phyloP scores from a whole-genome alignment of 1,284 basidiomycete genomes.

The Coniferiporia weirii region DNA sequence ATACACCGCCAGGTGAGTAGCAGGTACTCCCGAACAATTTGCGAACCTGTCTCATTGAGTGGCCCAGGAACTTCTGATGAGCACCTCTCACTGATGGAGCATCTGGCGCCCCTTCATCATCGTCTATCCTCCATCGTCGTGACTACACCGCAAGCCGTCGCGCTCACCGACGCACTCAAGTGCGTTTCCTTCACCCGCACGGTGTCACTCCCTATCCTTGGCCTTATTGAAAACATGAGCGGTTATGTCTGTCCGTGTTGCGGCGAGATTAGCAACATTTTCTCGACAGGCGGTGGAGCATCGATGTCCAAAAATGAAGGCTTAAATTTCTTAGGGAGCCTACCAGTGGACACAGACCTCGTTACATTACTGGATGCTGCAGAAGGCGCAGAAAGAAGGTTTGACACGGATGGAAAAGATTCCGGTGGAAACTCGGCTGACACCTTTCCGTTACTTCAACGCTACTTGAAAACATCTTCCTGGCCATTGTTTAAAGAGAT shows the following conservation, averaged over 20 bases:
- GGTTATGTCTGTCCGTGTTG: conserved; percentile 97
- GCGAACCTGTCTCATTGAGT: neutral
- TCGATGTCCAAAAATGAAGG: conserved; percentile 76
- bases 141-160: conserved; percentile 96
- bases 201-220: conserved; percentile 84
- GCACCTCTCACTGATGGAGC: conserved; percentile 92
- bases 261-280: conserved; percentile 90
- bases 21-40: neutral
- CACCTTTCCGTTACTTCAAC: conserved; percentile 42
- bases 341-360: conserved; percentile 93
- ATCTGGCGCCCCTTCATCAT: conserved; percentile 80
- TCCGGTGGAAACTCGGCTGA: conserved; percentile 12
- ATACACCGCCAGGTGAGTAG: conserved; percentile 86
- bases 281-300: conserved; percentile 91
- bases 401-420: conserved; percentile 21
- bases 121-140: conserved; percentile 85
- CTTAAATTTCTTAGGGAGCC: conserved; percentile 78
- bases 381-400: conserved; percentile 26
- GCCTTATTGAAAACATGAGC: conserved; percentile 98
- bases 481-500: conserved; percentile 56
- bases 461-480: conserved; percentile 59
- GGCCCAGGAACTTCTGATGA: conserved; percentile 91
- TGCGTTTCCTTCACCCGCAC: conserved; percentile 92
- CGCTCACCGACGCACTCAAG: conserved; percentile 92
- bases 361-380: conserved; percentile 83